Evolutionary conservation across 257 asterid species (phyloP).

Genomic region (Hygrophila difformis): DNA sequence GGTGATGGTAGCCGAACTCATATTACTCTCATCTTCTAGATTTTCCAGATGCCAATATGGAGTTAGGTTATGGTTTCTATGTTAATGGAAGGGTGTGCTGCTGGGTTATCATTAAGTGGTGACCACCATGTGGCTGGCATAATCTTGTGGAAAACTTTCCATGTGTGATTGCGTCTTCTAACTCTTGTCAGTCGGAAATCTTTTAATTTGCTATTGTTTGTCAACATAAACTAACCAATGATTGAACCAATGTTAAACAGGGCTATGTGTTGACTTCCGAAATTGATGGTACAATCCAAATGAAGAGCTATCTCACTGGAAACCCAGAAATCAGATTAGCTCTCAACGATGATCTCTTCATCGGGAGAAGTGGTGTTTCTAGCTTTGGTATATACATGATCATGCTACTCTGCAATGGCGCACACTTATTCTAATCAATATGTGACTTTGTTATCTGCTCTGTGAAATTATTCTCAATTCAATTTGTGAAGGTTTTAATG

Average conservation of each 20-base stretch:
- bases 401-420: slow-evolving; percentile 15
- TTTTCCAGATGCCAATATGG: no score
- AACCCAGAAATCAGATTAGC: slow-evolving; percentile 98
- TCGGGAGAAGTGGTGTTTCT: slow-evolving; percentile 70
- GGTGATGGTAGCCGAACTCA: no score
- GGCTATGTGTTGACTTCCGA: slow-evolving; percentile 95
- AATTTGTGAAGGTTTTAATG: neutral
- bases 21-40: no score
- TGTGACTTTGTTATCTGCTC: no score
- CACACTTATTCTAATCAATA: neutral
- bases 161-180: no score
- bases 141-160: slow-evolving; percentile 5
- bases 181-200: slow-evolving; percentile 1
- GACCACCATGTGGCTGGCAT: no score
- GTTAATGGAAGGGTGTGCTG: no score
- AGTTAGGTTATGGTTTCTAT: no score
- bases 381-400: slow-evolving; percentile 47
- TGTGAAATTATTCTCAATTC: slow-evolving; percentile 4
- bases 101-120: no score
- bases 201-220: slow-evolving; percentile 1
- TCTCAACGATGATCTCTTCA: slow-evolving; percentile 82
- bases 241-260: slow-evolving; percentile 26
- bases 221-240: slow-evolving; percentile 2
- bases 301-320: slow-evolving; percentile 98
- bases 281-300: slow-evolving; percentile 98